Conservation (phyloP, 2,329 filamentous ascomycete species). For the Venturiaceae sp. region DNA sequence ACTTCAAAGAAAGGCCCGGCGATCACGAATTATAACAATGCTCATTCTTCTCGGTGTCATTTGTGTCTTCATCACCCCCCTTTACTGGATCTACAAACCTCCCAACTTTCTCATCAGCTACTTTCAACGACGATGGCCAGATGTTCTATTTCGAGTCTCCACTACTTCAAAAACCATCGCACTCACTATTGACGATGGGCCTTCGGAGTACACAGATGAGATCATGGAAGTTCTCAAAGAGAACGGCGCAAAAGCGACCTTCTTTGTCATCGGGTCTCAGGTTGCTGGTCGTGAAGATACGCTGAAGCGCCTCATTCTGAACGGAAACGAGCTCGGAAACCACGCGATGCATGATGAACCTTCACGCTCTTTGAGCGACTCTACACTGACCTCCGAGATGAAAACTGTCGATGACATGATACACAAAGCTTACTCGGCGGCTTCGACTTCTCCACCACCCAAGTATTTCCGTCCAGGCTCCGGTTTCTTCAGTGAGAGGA, state of each 20-base stretch:
- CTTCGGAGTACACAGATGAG: slow-evolving; percentile 59
- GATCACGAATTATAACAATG: slow-evolving; percentile 27
- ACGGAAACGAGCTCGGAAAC: slow-evolving; percentile 60
- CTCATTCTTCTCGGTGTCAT: slow-evolving; percentile 14
- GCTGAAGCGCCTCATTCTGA: slow-evolving; percentile 40
- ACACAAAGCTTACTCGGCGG: slow-evolving; percentile 41
- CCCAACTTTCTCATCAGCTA: slow-evolving; percentile 61
- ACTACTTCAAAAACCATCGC: slow-evolving; percentile 58
- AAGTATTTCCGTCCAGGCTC: slow-evolving; percentile 77
- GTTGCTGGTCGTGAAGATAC: slow-evolving; percentile 43
- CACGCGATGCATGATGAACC: slow-evolving; percentile 86
- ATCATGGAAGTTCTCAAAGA: slow-evolving; percentile 58
- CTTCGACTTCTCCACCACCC: slow-evolving; percentile 29
- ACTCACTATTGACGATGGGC: slow-evolving; percentile 80
- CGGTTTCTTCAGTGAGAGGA: slow-evolving; percentile 67
- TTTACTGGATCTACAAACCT: slow-evolving; percentile 75
- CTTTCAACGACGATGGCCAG: slow-evolving; percentile 62
- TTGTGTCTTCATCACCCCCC: slow-evolving; percentile 20
- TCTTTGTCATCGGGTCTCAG: slow-evolving; percentile 81
- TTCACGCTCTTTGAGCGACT: slow-evolving; percentile 49
- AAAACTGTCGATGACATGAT: slow-evolving; percentile 53
- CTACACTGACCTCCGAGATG: slow-evolving; percentile 55
- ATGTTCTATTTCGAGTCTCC: slow-evolving; percentile 65
- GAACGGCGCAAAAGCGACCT: slow-evolving; percentile 65
- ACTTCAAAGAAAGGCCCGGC: slow-evolving; percentile 23